phyloP scores from a whole-genome alignment of 2,329 filamentous ascomycete genomes.

The Colletotrichum sp. region DNA sequence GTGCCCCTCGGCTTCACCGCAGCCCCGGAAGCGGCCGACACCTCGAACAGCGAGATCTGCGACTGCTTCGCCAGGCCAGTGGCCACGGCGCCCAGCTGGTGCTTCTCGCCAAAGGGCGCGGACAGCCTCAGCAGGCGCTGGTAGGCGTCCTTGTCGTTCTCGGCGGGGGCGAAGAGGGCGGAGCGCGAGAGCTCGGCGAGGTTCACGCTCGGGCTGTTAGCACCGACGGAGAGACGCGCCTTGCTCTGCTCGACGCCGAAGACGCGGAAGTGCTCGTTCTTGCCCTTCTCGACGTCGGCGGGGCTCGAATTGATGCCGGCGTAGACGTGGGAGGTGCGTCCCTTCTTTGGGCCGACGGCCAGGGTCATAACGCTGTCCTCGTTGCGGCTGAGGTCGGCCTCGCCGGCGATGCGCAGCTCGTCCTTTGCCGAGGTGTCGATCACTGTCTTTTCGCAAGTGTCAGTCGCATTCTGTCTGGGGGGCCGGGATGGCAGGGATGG shows the following conservation, averaged over 20 bases:
- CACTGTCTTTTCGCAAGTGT: conserved; percentile 56
- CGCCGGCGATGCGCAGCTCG: conserved; percentile 68
- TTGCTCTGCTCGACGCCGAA: conserved; percentile 63
- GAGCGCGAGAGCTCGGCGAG: conserved; percentile 58
- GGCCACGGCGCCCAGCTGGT: conserved; percentile 76
- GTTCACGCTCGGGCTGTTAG: conserved; percentile 34
- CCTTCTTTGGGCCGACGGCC: conserved; percentile 64
- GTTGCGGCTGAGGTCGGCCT: conserved; percentile 79
- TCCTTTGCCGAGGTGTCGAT: conserved; percentile 72
- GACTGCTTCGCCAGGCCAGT: conserved; percentile 77
- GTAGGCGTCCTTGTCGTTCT: conserved; percentile 58
- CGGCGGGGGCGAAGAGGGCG: conserved; percentile 54
- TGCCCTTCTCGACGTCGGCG: conserved; percentile 73
- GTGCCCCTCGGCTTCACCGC: conserved; percentile 54
- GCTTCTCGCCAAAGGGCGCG: conserved; percentile 40
- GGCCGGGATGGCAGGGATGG: neutral
- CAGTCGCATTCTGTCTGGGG: neutral
- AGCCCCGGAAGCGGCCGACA: conserved; percentile 54
- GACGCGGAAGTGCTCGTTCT: conserved; percentile 83
- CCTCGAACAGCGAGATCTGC: conserved; percentile 82
- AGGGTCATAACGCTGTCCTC: conserved; percentile 91
- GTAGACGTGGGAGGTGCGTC: conserved; percentile 56
- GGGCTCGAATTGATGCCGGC: conserved; percentile 86
- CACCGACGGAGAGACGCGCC: conserved; percentile 31
- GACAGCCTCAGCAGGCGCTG: conserved; percentile 64